Conservation (phyloP, 2,329 filamentous ascomycete species). For the Aspergillus cejpii region DNA sequence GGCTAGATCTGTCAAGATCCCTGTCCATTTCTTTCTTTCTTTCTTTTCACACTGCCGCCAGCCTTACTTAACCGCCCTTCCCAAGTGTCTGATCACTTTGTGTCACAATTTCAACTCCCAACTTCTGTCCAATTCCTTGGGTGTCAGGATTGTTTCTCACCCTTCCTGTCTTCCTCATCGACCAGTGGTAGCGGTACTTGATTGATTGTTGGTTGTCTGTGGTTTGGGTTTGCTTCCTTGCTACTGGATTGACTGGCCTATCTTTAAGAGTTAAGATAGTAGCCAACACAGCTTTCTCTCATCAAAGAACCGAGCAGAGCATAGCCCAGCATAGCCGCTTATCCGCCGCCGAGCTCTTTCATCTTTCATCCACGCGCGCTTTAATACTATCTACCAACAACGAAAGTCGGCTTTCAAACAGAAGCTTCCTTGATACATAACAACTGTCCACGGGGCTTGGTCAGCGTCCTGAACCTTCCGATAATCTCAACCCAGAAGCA, state of each 20-base stretch:
- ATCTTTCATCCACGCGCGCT: conserved; percentile 11
- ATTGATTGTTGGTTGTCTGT: neutral
- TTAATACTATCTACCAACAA: conserved; percentile 4
- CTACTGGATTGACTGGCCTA: neutral
- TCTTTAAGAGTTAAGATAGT: no score
- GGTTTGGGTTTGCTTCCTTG: neutral
- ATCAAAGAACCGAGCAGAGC: conserved; percentile 1
- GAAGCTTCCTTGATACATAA: conserved; percentile 12
- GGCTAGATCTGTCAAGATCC: conserved; percentile 12
- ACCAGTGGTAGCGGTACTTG: neutral
- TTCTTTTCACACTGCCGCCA: conserved; percentile 23
- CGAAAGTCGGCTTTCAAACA: conserved; percentile 4
- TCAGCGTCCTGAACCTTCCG: neutral
- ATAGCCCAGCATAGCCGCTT: conserved; percentile 16
- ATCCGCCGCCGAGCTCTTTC: conserved; percentile 6
- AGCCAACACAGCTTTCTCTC: conserved; percentile 6
- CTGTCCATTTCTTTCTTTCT: conserved; percentile 20
- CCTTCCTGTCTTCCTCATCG: neutral
- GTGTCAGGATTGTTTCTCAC: conserved; percentile 5
- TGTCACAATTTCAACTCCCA: conserved; percentile 9
- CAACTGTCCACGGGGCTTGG: neutral
- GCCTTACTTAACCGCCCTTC: conserved; percentile 22
- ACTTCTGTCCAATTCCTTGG: conserved; percentile 10
- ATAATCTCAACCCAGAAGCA: neutral
- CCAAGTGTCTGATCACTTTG: conserved; percentile 17